Evolutionary conservation across 768 basidiomycete genomes (phyloP), one percentile per base, ranked within the genome.

Genomic region (Tremella yokohamensis): DNA sequence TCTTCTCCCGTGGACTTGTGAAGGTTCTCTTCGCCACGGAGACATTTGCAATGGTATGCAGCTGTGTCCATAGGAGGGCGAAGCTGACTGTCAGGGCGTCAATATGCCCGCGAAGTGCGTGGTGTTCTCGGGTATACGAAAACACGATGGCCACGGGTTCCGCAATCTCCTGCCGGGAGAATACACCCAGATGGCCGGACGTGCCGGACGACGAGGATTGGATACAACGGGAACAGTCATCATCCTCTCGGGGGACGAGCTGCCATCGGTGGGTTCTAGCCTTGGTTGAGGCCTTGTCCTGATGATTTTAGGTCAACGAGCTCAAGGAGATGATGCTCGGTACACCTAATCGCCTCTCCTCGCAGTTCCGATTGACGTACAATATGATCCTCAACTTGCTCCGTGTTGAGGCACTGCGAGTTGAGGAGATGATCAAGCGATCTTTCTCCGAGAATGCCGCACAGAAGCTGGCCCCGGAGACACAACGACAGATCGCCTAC

Each of bases 341-440:
- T n/a, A 84, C 80, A 34, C 90, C 96, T 1, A 87, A 87, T 56
- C 92, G 92, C 75, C 83, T 99, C 16, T 84, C 87, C 48, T 98
- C 94, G 0, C 96, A 98, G 72, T 99, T 99, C 81, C 83, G 96
- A 54, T 81, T 99, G 62, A 99, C 96, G 1, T 99, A 98, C 78
- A 98, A 97, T 76, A 98, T 99, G 96, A 98, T 99, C 61, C 78
- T 99, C 60, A 99, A 99, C 72, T 79, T 99, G 39, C 82, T 99
- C 9, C 85, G 96, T 18, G 96, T 99, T 9, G 96, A 99, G 72
- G 93, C 96, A 0, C 81, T 99, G 48, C 82, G 86, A 58, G 94
- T 98, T 16, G 96, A 99, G 72, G 96, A 99, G 77, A 99, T 99
- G 96, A 98, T 99, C 73, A 98, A 98, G 76, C 83, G 96, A 39